A percentile compares a stretch with the other conserved stretches of the same genome.
These are phyloP conservation scores for Erodium texanum DNA, from an alignment of 441 rosid genomes.

Conservation along the genomic window DNA sequence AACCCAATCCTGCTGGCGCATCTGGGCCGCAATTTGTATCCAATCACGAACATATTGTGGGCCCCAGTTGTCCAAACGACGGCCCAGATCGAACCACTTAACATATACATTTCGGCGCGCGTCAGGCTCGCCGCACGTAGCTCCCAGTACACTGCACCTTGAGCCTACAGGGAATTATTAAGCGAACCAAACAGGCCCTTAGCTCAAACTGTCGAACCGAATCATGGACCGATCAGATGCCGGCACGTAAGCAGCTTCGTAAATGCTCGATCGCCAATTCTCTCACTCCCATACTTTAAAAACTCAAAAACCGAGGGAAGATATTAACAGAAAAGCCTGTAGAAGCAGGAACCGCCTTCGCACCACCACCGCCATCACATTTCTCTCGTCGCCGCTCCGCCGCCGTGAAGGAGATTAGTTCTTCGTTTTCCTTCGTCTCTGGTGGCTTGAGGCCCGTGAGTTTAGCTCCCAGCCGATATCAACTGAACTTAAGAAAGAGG, in stretches of 20 bases:
- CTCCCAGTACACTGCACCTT: no score
- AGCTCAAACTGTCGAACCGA: no score
- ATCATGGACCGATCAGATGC: not conserved
- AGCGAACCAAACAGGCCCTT: no score
- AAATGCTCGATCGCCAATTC: not conserved
- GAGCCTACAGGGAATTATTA: no score
- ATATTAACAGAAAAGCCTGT: not conserved
- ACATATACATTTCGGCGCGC: no score
- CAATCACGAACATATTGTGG: not conserved
- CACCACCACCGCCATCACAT: not conserved
- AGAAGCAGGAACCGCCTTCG: not conserved
- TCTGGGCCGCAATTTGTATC: not conserved
- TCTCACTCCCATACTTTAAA: not conserved
- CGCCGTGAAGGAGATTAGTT: not conserved
- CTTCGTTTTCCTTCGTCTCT: not conserved
- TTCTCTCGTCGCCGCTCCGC: constrained; percentile 1
- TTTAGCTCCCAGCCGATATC: no score
- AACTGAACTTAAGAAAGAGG: no score
- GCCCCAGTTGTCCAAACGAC: no score
- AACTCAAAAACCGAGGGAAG: constrained; percentile 2
- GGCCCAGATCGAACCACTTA: no score
- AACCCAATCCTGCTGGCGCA: not conserved
- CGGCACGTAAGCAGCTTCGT: not conserved
- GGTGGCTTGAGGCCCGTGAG: not conserved
- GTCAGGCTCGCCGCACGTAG: no score